Percentiles rank a stretch among this genome's conserved stretches.
Conservation (phyloP, 257 asterid genomes). For the Solanum appendiculatum region DNA sequence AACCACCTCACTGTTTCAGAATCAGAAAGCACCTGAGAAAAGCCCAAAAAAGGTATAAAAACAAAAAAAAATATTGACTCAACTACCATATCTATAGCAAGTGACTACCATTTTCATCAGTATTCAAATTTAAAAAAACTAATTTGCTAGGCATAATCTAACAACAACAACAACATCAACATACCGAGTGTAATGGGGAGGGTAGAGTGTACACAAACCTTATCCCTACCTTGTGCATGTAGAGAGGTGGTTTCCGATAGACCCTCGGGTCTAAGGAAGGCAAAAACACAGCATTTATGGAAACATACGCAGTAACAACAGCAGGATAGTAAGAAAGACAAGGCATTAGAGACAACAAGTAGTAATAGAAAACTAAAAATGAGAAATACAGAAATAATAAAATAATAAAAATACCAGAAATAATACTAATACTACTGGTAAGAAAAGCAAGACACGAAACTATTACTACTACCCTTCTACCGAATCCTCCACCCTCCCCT, state of each 20-base stretch:
- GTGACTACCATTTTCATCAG: neutral
- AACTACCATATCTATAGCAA: neutral
- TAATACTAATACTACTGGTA: neutral
- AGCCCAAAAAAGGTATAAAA: neutral
- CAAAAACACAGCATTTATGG: neutral
- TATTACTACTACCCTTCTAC: neutral
- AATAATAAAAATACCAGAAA: too few species aligned
- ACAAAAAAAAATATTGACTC: neutral
- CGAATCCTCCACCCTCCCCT: neutral
- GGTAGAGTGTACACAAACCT: neutral
- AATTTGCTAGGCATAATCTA: neutral
- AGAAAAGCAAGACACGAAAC: neutral
- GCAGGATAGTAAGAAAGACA: neutral
- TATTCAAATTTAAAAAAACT: neutral
- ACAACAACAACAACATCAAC: too few species aligned
- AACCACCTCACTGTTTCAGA: conserved; percentile 94
- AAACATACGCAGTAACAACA: neutral
- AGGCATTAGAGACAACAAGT: neutral
- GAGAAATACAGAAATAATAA: neutral
- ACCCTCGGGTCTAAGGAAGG: neutral
- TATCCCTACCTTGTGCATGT: neutral
- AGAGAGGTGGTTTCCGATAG: neutral
- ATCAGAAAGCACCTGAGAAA: conserved; percentile 70
- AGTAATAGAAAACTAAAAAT: neutral
- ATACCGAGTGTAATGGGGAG: neutral